phyloP scores from a whole-genome alignment of 2,329 filamentous ascomycete species.

The Talaromyces sp. region DNA sequence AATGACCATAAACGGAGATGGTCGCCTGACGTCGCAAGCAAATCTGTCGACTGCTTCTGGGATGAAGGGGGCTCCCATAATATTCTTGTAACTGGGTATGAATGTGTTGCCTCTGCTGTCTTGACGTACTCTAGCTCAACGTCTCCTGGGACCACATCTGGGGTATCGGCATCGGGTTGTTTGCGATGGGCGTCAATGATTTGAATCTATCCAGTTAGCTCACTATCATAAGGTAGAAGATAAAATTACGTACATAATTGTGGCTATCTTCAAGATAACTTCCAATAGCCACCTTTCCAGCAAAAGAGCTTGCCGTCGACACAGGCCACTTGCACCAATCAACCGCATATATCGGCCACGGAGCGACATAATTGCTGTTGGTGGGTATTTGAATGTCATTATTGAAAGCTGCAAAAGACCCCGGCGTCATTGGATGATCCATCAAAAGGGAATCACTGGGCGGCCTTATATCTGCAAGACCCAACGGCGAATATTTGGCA shows the following conservation, averaged over 20 bases:
- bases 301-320: conserved; percentile 61
- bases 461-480: conserved; percentile 85
- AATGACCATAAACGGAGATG: conserved; percentile 92
- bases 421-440: conserved; percentile 63
- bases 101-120: conserved; percentile 93
- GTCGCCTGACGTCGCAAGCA: conserved; percentile 91
- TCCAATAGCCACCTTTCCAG: conserved; percentile 88
- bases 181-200: conserved; percentile 84
- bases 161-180: conserved; percentile 65
- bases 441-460: conserved; percentile 77
- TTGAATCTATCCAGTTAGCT: conserved; percentile 67
- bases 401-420: conserved; percentile 58
- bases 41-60: conserved; percentile 90
- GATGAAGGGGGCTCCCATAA: conserved; percentile 94
- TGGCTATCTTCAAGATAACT: conserved; percentile 98
- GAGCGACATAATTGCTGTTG: conserved; percentile 89
- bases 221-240: not conserved
- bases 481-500: conserved; percentile 79
- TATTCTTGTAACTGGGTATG: conserved; percentile 92
- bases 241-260: conserved; percentile 69
- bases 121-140: conserved; percentile 77
- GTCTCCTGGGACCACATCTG: conserved; percentile 65
- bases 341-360: conserved; percentile 93
- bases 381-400: conserved; percentile 62
- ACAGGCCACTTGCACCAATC: conserved; percentile 99